These are phyloP conservation scores for Lenwebbia sp. DNA, from an alignment of 345 rosid species.

Conservation along the genomic window DNA sequence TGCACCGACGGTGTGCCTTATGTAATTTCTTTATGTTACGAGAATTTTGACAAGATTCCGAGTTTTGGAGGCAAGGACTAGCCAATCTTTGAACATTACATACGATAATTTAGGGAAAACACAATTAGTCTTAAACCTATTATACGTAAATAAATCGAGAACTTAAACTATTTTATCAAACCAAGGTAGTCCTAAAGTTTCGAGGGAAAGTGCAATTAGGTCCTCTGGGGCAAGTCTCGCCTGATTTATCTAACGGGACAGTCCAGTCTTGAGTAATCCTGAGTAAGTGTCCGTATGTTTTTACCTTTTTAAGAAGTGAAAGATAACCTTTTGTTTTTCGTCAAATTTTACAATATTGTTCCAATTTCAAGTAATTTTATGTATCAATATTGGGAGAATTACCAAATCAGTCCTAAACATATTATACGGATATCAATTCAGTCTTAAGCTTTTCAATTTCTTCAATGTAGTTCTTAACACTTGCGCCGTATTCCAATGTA, in stretches of 20 bases:
- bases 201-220: too few relatives aligned
- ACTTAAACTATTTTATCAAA: background rate
- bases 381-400: background rate
- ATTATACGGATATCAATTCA: background rate
- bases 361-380: rapidly evolving
- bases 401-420: background rate
- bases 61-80: background rate
- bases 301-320: background rate
- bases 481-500: background rate
- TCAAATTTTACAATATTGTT: background rate
- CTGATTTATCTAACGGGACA: background rate
- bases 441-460: background rate
- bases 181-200: background rate
- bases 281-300: background rate
- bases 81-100: background rate
- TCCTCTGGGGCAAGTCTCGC: background rate
- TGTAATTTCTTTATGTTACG: background rate
- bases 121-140: background rate
- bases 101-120: background rate
- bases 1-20: background rate
- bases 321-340: rapidly evolving
- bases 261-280: background rate
- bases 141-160: background rate
- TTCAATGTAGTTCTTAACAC: background rate
- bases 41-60: background rate